phyloP scores from a whole-genome alignment of 2,329 filamentous ascomycete species.

The Coleophoma eucalyptorum region DNA sequence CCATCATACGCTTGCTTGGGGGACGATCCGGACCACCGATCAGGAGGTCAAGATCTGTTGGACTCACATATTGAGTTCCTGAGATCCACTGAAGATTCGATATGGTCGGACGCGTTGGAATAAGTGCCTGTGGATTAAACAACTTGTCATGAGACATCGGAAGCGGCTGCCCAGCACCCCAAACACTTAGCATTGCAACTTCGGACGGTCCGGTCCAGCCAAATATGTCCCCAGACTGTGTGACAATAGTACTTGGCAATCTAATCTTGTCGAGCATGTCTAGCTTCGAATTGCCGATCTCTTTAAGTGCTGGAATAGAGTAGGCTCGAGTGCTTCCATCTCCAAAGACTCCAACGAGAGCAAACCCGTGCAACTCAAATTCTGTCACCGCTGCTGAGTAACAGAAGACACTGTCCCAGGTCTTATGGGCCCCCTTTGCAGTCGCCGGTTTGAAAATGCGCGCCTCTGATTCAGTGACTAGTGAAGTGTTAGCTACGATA shows the following conservation, averaged over 20 bases:
- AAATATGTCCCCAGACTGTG: slow-evolving; percentile 75
- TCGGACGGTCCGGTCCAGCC: slow-evolving; percentile 89
- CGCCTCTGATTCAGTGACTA: slow-evolving; percentile 64
- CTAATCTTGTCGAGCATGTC: slow-evolving; percentile 70
- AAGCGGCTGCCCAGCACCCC: slow-evolving; percentile 68
- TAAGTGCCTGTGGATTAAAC: slow-evolving; percentile 69
- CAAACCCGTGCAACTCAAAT: slow-evolving; percentile 70
- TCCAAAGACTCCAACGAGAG: slow-evolving; percentile 79
- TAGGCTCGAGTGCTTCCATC: slow-evolving; percentile 78
- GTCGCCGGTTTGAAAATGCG: slow-evolving; percentile 83
- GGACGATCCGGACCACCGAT: slow-evolving; percentile 88
- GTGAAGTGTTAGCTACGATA: slow-evolving; percentile 8
- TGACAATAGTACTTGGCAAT: slow-evolving; percentile 67
- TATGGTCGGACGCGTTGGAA: slow-evolving; percentile 85
- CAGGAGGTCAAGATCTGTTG: slow-evolving; percentile 81
- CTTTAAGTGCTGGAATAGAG: slow-evolving; percentile 82
- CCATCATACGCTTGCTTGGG: slow-evolving; percentile 82
- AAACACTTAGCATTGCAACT: slow-evolving; percentile 76
- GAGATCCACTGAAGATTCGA: slow-evolving; percentile 96
- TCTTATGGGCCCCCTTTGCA: slow-evolving; percentile 86
- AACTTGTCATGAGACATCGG: slow-evolving; percentile 67
- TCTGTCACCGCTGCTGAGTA: slow-evolving; percentile 76
- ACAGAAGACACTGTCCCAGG: slow-evolving; percentile 78
- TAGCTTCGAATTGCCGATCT: slow-evolving; percentile 68
- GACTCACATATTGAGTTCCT: slow-evolving; percentile 86